Percentiles rank a stretch among this genome's conserved stretches.
Conservation (phyloP, 1,139 yeast species). For the Petasospora fabianii region DNA sequence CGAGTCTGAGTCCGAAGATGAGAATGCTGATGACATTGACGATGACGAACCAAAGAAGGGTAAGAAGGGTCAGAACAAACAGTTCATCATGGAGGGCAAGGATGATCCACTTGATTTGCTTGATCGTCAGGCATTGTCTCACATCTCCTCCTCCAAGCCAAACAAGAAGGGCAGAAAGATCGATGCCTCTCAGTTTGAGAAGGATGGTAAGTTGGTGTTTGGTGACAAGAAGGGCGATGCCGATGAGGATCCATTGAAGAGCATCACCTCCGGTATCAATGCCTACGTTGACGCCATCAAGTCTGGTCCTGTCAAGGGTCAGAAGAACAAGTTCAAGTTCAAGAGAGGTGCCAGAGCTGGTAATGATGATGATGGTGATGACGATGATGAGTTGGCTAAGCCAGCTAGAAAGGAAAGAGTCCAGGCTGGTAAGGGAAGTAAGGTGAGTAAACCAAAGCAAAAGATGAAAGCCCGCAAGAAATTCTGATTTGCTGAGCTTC, state of each 20-base stretch:
- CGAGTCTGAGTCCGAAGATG: slow-evolving; percentile 52
- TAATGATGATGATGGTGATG: slow-evolving; percentile 53
- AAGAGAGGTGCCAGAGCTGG: slow-evolving; percentile 56
- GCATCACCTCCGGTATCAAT: slow-evolving; percentile 59
- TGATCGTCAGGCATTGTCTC: slow-evolving; percentile 80
- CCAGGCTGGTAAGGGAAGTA: slow-evolving; percentile 20
- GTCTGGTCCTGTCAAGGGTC: slow-evolving; percentile 92
- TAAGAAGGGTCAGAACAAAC: slow-evolving; percentile 42
- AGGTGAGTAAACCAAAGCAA: slow-evolving; percentile 34
- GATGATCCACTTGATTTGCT: slow-evolving; percentile 88
- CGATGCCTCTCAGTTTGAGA: slow-evolving; percentile 41
- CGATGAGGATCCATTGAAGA: slow-evolving; percentile 49
- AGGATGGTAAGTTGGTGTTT: slow-evolving; percentile 50
- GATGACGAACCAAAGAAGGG: slow-evolving; percentile 32
- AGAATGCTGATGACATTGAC: slow-evolving; percentile 43
- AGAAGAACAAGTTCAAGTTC: slow-evolving; percentile 83
- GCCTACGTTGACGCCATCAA: slow-evolving; percentile 93
- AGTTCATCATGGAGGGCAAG: slow-evolving; percentile 71
- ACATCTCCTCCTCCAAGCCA: slow-evolving; percentile 84
- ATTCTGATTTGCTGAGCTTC: too few relatives aligned
- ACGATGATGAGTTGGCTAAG: slow-evolving; percentile 24
- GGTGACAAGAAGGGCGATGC: slow-evolving; percentile 43
- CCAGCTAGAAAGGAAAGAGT: slow-evolving; percentile 18
- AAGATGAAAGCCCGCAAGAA: slow-evolving; percentile 48
- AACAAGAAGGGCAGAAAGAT: slow-evolving; percentile 49